Base-by-base conservation (phyloP, 192 early-diverging fungal species). In the Pilaira anomala region DNA sequence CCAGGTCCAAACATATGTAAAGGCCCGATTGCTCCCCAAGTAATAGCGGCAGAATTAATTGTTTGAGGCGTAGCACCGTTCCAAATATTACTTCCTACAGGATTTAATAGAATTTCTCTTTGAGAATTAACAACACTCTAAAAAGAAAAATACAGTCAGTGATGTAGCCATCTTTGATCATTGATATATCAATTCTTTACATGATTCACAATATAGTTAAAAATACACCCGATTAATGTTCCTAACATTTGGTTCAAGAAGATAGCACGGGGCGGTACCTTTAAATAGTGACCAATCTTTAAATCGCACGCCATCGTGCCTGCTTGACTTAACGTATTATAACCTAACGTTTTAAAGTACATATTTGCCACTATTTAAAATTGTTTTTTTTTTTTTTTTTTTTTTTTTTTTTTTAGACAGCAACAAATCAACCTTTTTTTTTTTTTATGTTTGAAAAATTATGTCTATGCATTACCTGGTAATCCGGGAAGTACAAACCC, bases 281-380 rank as follows among this genome's bases (percentile, higher is more conserved):
- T 88, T 74, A 86, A 80, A 74, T 88, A 89, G 46, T 87, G 85
- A 0, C 85, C 86, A 40, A 69, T 63, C 57, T 87, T 87, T 26
- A 80, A 67, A 60, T 86, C 84, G 16, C 48, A 45, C 4, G 72
- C 48, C 60, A 87, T 69, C 14, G 28, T 42, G 0, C 83, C 57
- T 3, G 76, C 85, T 64, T 84, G 76, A 14, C 58, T 59, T 16
- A 68, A 59, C 18, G 70, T 78, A 22, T 71, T 71, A 54, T 62
- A 71, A 12, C 76, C 75, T 46, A 75, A 66, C 28, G 73, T 73
- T 65, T 83, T 86, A 71, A 84, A 86, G 36, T 63, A 67, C 78
- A 86, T 78, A 53, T 72, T 73, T 12, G 62, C 65, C n/a, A 78
- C 67, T 63, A 40, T 22, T 21, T 13, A 5, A 18, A 50, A 50